Evolutionary conservation across 495 filamentous ascomycete genomes (phyloP).

Genomic region (Podospora sp.): DNA sequence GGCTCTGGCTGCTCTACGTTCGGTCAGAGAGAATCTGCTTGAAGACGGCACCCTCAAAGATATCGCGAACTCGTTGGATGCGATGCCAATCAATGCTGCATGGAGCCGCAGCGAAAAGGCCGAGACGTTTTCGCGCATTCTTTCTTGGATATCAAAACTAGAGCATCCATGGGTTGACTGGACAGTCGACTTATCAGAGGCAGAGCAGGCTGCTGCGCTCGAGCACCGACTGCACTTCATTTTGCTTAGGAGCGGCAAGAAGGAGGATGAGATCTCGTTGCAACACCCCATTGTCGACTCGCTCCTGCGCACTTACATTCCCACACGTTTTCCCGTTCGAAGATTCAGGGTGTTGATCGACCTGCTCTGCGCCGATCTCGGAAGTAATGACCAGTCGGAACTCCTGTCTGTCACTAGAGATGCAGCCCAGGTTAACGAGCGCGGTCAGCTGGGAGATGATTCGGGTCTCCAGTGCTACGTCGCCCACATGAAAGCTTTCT

Average conservation of each 20-base stretch:
- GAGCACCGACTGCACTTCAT: conserved; percentile 53
- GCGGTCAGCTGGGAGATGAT: conserved; percentile 54
- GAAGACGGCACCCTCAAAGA: conserved; percentile 48
- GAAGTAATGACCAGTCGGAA: conserved; percentile 32
- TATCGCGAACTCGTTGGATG: conserved; percentile 40
- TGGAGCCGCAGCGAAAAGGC: conserved; percentile 46
- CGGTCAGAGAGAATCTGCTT: conserved; percentile 48
- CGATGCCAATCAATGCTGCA: conserved; percentile 36
- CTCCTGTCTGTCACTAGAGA: conserved; percentile 45
- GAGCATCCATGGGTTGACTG: conserved; percentile 50
- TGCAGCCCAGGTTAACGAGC: conserved; percentile 34
- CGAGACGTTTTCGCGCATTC: conserved; percentile 46
- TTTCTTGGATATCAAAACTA: conserved; percentile 50
- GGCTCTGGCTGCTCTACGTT: conserved; percentile 46
- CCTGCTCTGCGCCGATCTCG: conserved; percentile 42
- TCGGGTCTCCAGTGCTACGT: conserved; percentile 53
- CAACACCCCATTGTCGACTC: conserved; percentile 42
- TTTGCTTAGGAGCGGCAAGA: conserved; percentile 34
- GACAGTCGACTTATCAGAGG: conserved; percentile 45
- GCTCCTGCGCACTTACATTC: conserved; percentile 46
- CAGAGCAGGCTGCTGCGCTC: conserved; percentile 50
- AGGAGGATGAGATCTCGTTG: conserved; percentile 32
- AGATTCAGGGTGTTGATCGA: conserved; percentile 44
- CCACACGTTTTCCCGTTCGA: conserved; percentile 47
- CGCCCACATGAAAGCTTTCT: conserved; percentile 61